Conservation (phyloP, 2,329 filamentous ascomycete genomes). For the Epichloe uncinata region DNA sequence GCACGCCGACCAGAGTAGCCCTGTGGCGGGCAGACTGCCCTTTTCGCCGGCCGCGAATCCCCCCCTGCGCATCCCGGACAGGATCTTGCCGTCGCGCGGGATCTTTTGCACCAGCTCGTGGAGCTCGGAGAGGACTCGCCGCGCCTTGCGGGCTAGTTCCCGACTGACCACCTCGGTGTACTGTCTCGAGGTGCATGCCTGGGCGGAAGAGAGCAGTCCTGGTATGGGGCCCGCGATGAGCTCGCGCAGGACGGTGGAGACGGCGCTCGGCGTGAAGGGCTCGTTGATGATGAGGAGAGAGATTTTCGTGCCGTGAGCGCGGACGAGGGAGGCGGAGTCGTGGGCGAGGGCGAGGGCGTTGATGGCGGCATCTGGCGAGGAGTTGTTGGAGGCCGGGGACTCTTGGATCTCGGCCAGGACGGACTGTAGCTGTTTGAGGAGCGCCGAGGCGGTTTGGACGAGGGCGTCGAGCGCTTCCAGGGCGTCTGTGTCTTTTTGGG, state of each 20-base stretch:
- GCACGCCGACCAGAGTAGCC: conserved; percentile 72
- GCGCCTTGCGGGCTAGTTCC: conserved; percentile 48
- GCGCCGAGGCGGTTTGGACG: conserved; percentile 21
- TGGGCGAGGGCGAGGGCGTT: conserved; percentile 55
- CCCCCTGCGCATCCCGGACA: conserved; percentile 18
- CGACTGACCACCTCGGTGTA: conserved; percentile 51
- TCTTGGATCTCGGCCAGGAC: conserved; percentile 27
- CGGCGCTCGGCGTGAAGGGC: conserved; percentile 70
- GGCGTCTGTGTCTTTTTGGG: conserved; percentile 12
- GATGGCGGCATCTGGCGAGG: conserved; percentile 16
- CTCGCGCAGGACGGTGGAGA: conserved; percentile 56
- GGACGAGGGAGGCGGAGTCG: conserved; percentile 59
- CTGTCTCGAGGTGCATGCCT: conserved; percentile 45
- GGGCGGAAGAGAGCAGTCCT: conserved; percentile 56
- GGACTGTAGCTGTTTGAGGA: conserved; percentile 30
- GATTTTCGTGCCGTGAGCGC: conserved; percentile 75
- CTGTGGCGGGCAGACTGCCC: conserved; percentile 52
- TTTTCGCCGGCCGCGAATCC: conserved; percentile 27
- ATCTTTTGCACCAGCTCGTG: conserved; percentile 46
- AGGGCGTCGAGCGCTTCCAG: conserved; percentile 26
- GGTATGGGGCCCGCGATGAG: conserved; percentile 63
- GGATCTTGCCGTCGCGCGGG: conserved; percentile 40
- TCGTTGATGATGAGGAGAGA: conserved; percentile 76
- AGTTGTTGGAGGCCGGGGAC: conserved; percentile 9
- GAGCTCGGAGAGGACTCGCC: conserved; percentile 50